Evolutionary conservation across 164 flowering plant genomes (phyloP).

Genomic region (Platanus orientalis): DNA sequence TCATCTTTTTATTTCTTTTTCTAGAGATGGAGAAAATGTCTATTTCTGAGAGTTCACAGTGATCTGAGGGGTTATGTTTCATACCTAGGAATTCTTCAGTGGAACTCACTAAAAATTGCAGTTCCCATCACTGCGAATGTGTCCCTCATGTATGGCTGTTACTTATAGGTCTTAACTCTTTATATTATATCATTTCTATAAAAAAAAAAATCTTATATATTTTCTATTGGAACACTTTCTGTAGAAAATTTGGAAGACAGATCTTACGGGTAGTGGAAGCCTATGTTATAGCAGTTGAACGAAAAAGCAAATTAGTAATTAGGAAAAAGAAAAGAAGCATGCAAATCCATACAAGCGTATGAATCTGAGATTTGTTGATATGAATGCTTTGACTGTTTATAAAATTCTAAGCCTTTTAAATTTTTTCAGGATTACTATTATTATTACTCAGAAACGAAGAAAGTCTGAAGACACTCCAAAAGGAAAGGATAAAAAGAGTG

Average conservation of each 20-base stretch:
- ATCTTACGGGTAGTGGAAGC: too few relatives aligned
- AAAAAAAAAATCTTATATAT: neutral
- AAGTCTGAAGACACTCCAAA: conserved; percentile 30
- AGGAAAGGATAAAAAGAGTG: conserved; percentile 29
- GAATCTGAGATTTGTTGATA: too few relatives aligned
- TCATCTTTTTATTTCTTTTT: neutral
- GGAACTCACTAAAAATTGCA: neutral
- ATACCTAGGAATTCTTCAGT: neutral
- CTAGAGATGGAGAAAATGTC: neutral
- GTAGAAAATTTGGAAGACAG: too few relatives aligned
- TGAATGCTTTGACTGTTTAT: too few relatives aligned
- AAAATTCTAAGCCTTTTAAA: too few relatives aligned
- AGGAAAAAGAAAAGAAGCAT: too few relatives aligned
- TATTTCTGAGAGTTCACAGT: neutral
- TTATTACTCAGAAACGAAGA: conserved; percentile 40
- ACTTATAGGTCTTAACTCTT: too few relatives aligned
- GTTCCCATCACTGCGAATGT: neutral
- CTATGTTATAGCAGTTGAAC: too few relatives aligned
- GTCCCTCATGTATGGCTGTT: neutral
- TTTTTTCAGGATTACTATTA: neutral
- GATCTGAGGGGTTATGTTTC: neutral
- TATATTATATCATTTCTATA: too few relatives aligned
- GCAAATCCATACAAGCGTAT: too few relatives aligned
- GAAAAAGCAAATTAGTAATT: too few relatives aligned
- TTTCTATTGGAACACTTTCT: neutral